phyloP scores from a whole-genome alignment of 305 asterid genomes.

The Andrographis paniculata region DNA sequence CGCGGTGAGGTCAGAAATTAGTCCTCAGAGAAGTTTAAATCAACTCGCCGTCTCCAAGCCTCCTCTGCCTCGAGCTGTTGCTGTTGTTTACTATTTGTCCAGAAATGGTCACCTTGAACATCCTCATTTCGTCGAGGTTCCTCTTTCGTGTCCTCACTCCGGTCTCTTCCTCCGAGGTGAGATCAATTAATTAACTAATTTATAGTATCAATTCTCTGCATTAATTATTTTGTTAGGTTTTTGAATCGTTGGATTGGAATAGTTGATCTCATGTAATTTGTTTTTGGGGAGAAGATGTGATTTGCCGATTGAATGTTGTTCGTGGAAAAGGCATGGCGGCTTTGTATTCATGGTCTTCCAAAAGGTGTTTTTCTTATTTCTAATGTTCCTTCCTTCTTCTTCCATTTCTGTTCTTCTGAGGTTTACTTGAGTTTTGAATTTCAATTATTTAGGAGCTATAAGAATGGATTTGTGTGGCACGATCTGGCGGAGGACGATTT shows the following conservation, averaged over 20 bases:
- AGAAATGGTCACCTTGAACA: conserved; percentile 47
- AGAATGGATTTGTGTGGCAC: conserved; percentile 86
- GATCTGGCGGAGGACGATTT: conserved; percentile 78
- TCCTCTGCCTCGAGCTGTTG: conserved; percentile 19
- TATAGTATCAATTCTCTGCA: not conserved
- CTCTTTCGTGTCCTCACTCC: conserved; percentile 33
- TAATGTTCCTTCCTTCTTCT: not conserved
- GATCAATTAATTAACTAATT: not conserved
- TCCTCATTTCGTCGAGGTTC: conserved; percentile 55
- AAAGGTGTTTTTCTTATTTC: conserved; percentile 34
- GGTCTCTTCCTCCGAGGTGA: conserved; percentile 60
- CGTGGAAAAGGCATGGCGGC: conserved; percentile 80
- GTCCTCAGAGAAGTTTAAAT: too few species aligned
- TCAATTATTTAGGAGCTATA: conserved; percentile 40
- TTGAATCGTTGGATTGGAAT: not conserved
- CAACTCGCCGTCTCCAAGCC: too few species aligned
- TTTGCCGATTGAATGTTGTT: conserved; percentile 56
- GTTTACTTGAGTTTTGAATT: conserved; percentile 3
- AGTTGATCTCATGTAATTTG: too few species aligned
- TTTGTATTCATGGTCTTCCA: conserved; percentile 80
- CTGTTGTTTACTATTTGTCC: conserved; percentile 40
- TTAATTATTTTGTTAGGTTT: too few species aligned
- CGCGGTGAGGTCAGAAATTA: too few species aligned
- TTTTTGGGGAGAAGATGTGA: conserved; percentile 39
- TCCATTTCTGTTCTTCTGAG: conserved; percentile 8